Evolutionary conservation across 139 green algal species (phyloP), one percentile per base, ranked within the genome.

Genomic region (Auxenochlorella pyrenoidosa): DNA sequence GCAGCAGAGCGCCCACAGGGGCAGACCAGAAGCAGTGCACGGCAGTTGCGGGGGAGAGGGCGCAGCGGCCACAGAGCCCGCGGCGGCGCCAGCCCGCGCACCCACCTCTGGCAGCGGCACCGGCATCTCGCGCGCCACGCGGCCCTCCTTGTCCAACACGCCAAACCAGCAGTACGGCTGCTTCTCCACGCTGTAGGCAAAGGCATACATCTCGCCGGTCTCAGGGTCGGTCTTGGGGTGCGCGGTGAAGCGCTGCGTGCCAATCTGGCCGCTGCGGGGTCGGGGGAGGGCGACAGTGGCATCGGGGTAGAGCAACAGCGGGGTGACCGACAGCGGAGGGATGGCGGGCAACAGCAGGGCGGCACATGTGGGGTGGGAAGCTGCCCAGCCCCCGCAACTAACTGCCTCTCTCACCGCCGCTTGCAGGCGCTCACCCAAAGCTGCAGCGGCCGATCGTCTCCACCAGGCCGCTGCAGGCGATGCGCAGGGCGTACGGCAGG

Each of bases 161-260:
- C 85, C 82, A 40, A 85, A 91, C 32, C 44, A 75, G 24, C 80
- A 85, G 70, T 91, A 91, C 10, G 92, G 86, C 28, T 28, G 43
- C 41, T 34, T 38, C 4, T 91, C 88, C 30, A 94, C 63, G 10
- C 32, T 71, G 90, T 97, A 97, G 2, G 91, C 88, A 85, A 92
- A 91, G 68, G 84, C 88, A 59, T 88, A 92, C 41, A 93, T 43
- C 77, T 89, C 78, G 16, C 93, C 92, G 51, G 90, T 95, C 1
- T 77, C 73, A 2, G 93, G 86, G 86, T 96, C 94, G 28, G 94
- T 43, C 90, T 98, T 98, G 73, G 96, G 95, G 83, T 98, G 96
- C 0, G 96, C 96, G 0, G 96, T 98, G 91, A 97, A 97, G 34
- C 54, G 54, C 54, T 63, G 88, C 32, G 43, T 91, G 89, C 40